Conservation (phyloP, 768 basidiomycete species). For the Calocybe gangraenosa region DNA sequence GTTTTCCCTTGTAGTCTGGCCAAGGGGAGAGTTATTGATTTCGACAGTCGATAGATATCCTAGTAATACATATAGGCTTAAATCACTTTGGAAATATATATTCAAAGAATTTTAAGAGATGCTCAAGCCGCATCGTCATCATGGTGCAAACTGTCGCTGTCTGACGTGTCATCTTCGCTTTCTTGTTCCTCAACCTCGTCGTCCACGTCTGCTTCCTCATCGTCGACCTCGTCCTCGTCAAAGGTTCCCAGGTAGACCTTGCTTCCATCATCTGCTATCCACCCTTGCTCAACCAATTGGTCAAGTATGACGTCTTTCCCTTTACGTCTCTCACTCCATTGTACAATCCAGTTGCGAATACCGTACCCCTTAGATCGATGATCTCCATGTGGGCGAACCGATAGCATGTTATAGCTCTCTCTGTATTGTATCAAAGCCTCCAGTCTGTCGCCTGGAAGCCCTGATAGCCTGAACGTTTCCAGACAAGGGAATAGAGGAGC, state of each 20-base stretch:
- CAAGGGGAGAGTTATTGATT: too few relatives aligned
- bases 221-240: slow-evolving; percentile 26
- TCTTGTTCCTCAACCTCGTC: slow-evolving; percentile 23
- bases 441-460: slow-evolving; percentile 17
- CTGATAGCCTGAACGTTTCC: slow-evolving; percentile 18
- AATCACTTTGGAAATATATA: too few relatives aligned
- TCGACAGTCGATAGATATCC: too few relatives aligned
- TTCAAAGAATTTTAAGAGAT: too few relatives aligned
- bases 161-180: too few relatives aligned
- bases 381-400: not conserved
- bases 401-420: slow-evolving; percentile 3
- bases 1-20: too few relatives aligned
- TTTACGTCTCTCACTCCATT: slow-evolving; percentile 28
- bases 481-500: slow-evolving; percentile 20
- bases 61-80: too few relatives aligned
- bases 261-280: slow-evolving; percentile 18
- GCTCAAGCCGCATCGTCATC: slow-evolving; percentile 11
- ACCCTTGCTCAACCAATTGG: slow-evolving; percentile 32
- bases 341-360: slow-evolving; percentile 24
- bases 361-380: slow-evolving; percentile 1
- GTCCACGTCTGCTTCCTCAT: slow-evolving; percentile 23
- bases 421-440: slow-evolving; percentile 17
- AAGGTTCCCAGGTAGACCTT: slow-evolving; percentile 26
- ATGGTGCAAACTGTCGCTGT: too few relatives aligned
- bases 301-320: slow-evolving; percentile 34